Conservation (phyloP, 1,284 basidiomycete species). For the Takashimella tepidaria region DNA sequence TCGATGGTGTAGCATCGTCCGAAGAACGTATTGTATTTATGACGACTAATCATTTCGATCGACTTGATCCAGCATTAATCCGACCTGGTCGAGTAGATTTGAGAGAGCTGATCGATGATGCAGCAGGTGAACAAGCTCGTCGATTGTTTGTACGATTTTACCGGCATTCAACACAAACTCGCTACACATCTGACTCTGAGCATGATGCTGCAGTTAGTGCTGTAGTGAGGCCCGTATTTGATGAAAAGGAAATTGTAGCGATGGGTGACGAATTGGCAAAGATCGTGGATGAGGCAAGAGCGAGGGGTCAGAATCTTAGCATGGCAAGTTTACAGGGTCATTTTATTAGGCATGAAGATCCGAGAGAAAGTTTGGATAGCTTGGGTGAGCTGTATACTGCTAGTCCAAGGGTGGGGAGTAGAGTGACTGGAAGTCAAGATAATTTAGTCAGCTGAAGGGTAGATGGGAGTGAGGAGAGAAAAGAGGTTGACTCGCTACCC, state of each 20-base stretch:
- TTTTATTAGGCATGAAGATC: conserved; percentile 68
- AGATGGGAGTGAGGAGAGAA: no score
- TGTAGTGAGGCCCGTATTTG: no score
- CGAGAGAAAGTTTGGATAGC: conserved; percentile 58
- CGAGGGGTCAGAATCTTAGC: conserved; percentile 60
- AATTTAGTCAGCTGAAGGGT: no score
- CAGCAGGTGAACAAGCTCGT: conserved; percentile 72
- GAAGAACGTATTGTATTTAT: conserved; percentile 98
- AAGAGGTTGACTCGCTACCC: no score
- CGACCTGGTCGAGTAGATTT: conserved; percentile 92
- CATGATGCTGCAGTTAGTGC: no score
- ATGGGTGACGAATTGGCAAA: conserved; percentile 55
- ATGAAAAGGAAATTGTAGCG: conserved; percentile 53
- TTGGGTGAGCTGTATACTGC: conserved; percentile 50
- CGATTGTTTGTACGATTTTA: conserved; percentile 85
- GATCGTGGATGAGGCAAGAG: conserved; percentile 54
- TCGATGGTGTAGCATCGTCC: conserved; percentile 95
- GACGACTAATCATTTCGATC: conserved; percentile 88
- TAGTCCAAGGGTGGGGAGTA: no score
- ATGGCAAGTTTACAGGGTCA: conserved; percentile 92
- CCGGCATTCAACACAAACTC: no score
- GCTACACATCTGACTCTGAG: no score
- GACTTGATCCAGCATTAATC: conserved; percentile 73
- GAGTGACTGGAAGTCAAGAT: no score
- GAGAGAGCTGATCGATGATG: conserved; percentile 78